Percentiles rank a stretch among this genome's conserved stretches.
These are phyloP conservation scores for Curvularia lunata DNA, from an alignment of 2,329 filamentous ascomycete species.

Conservation along the genomic window DNA sequence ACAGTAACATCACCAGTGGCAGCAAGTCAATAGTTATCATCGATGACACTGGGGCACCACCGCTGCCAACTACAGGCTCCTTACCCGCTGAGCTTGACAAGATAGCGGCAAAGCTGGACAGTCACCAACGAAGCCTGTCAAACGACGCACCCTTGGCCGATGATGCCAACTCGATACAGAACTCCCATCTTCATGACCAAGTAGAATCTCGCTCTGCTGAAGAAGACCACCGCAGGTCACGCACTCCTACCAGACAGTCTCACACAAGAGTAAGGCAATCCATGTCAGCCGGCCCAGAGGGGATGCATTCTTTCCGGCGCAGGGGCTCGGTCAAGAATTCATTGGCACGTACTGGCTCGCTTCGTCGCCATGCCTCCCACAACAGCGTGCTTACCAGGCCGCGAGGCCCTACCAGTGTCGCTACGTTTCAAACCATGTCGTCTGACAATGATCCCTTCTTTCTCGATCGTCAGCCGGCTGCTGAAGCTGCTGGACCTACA, in stretches of 20 bases:
- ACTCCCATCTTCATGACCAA: slow-evolving; percentile 32
- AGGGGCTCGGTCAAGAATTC: slow-evolving; percentile 41
- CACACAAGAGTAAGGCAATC: slow-evolving; percentile 33
- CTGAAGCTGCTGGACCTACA: slow-evolving; percentile 28
- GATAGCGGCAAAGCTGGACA: neutral
- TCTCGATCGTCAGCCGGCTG: slow-evolving; percentile 42
- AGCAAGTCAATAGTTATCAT: slow-evolving; percentile 92
- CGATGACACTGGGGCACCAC: slow-evolving; percentile 68
- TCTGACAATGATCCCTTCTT: slow-evolving; percentile 51
- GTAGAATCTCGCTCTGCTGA: slow-evolving; percentile 15
- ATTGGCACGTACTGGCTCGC: slow-evolving; percentile 46
- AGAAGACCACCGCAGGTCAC: slow-evolving; percentile 29
- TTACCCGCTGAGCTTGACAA: slow-evolving; percentile 37
- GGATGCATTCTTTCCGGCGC: slow-evolving; percentile 46
- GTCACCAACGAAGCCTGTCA: slow-evolving; percentile 22
- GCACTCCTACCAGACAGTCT: slow-evolving; percentile 27
- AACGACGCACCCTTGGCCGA: slow-evolving; percentile 28
- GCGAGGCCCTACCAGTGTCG: slow-evolving; percentile 65
- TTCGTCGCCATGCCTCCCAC: slow-evolving; percentile 65
- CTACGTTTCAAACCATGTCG: slow-evolving; percentile 57
- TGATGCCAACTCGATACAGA: slow-evolving; percentile 17
- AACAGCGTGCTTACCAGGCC: slow-evolving; percentile 62
- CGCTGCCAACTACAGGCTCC: slow-evolving; percentile 59
- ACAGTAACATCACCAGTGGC: slow-evolving; percentile 72
- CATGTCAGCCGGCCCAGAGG: slow-evolving; percentile 40